Conservation (phyloP, 371 early-diverging fungal genomes). For the Circinella minor region DNA sequence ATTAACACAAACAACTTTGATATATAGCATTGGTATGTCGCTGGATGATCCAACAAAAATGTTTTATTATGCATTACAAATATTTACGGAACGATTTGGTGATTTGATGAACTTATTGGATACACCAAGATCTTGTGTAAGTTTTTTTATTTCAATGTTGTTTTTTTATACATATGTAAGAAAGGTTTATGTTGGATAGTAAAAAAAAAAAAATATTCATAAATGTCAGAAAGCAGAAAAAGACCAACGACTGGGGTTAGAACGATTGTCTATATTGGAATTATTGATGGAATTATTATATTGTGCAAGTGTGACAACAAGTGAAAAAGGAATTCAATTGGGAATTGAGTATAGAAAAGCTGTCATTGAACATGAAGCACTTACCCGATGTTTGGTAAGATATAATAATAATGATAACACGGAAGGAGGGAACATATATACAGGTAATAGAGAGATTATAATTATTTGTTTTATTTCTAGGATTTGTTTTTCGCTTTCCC, state of each 20-base stretch:
- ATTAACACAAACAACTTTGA: background rate
- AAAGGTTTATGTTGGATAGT: background rate
- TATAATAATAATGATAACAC: background rate
- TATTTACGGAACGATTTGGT: slow-evolving; percentile 1
- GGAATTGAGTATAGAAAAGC: background rate
- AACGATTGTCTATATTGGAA: slow-evolving; percentile 19
- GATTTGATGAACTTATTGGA: background rate
- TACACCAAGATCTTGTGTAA: slow-evolving; percentile 6
- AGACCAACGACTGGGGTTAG: slow-evolving; percentile 14
- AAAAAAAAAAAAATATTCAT: slow-evolving; percentile 5
- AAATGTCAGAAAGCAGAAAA: slow-evolving; percentile 6
- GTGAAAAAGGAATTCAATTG: slow-evolving; percentile 5
- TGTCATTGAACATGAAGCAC: slow-evolving; percentile 1
- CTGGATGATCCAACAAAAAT: background rate
- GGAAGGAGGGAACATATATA: background rate
- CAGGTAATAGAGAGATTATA: no score
- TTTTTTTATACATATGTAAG: no score
- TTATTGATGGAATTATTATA: slow-evolving; percentile 20
- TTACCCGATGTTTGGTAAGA: slow-evolving; percentile 24
- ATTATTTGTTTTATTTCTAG: slow-evolving; percentile 5
- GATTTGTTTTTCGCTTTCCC: slow-evolving; percentile 32
- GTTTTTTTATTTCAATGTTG: background rate
- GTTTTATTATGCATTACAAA: background rate
- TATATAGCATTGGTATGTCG: background rate
- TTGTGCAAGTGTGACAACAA: slow-evolving; percentile 11